Base-by-base conservation (phyloP, 176 grass and related monocot genomes). In the Oryza australiensis region DNA sequence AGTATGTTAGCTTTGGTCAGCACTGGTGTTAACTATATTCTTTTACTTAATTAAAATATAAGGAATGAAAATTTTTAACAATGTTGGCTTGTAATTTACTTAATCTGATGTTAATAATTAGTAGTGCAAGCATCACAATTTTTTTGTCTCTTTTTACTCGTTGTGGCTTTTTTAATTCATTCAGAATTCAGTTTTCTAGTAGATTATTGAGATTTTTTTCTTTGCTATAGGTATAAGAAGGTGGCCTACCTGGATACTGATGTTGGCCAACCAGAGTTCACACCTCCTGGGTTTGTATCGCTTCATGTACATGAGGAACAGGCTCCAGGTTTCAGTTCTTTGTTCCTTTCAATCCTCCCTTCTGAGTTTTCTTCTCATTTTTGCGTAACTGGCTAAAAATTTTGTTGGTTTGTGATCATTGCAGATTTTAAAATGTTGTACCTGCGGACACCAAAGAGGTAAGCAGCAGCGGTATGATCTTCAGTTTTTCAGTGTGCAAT, bases 201-300 rank as follows among this genome's bases (percentile, higher is more conserved):
- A 68, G 10, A 7, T 33, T 15, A 0, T 16, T 46, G 14, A 62
- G 59, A 34, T 70, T 83, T 22, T 60, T 83, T 72, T 12, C 34
- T 48, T 72, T 89, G 49, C 9, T 29, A 66, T 57, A 97, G 94
- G 73, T 97, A 89, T 72, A 79, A 87, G 37, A 97, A 33, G 60
- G 90, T 92, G 10, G 90, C 82, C 4, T 95, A 88, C 82, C 51
- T 95, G 85, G 88, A 95, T 82, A 95, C 80, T 23, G 93, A 95
- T 88, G 90, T 95, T 72, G 93, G 93, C 37, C 93, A 95, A 79
- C 85, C 93, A 64, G 93, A 92, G 53, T 95, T 95, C 79, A 89
- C 85, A 1, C 35, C 90, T 82, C 88, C 90, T 38, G 93, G 93
- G 12, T 92, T 88, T 71, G 73, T 95, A 9, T 92, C 90, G 72